Base-by-base conservation (phyloP, 2,329 filamentous ascomycete species). In the Rasamsonia emersonii region DNA sequence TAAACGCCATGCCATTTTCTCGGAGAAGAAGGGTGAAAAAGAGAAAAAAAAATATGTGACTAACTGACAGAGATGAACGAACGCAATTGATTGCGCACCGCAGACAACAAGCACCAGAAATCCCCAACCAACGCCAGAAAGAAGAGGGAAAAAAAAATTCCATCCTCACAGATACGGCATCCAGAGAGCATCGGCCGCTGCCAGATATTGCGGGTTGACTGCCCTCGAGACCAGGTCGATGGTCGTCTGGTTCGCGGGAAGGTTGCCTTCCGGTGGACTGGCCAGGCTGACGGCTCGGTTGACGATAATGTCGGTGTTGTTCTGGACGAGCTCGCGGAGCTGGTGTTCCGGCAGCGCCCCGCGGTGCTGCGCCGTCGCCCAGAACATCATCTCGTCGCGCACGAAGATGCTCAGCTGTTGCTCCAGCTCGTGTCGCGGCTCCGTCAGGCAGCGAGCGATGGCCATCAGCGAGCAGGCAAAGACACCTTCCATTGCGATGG, bases 401-500 rank as follows among this genome's bases (percentile, higher is more conserved):
- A 99, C 91, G 58, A 96, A 96, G 37, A 99, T 75, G 35, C 81
- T 85, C 30, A 99, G 73, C 38, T 93, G 86, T 59, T 95, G 88
- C 55, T 94, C 91, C n/a, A 98, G 74, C 59, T 96, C 88, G 49
- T 64, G 58, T 10, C 60, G 58, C 16, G 88, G 85, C 52, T 96
- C 88, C 9, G 88, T 93, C 39, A 98, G 71, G 61, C 86, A 94
- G 28, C 91, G 78, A 5, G 89, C 89, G 51, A 98, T 94, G 2
- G 88, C 86, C 88, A 98, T 95, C 47, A 99, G 74, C 1, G 86
- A 81, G 48, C 83, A 85, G n/a, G 83, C 82, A 59, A 93, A 98
- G 54, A 98, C 93, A 37, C 91, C 91, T 58, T 99, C 91, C 3
- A 86, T 91, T 9, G 89, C 86, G 45, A 98, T 73, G 4, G 93